A percentile compares a stretch with the other conserved stretches of the same genome.
Conservation (phyloP, 306 rosid genomes). For the Castanea crenata region DNA sequence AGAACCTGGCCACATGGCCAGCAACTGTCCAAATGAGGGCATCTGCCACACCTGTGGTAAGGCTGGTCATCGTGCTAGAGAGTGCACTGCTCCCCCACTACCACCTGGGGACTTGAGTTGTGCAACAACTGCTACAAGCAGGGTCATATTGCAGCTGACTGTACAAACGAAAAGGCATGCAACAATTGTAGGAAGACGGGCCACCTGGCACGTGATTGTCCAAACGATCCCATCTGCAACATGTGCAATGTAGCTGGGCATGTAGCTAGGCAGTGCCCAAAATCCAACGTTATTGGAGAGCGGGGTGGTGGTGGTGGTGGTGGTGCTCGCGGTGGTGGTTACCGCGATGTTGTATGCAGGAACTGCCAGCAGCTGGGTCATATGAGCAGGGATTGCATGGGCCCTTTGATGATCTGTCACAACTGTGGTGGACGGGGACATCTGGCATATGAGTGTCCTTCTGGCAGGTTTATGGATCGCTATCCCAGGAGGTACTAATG, state of each 20-base stretch:
- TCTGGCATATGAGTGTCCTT: constrained; percentile 94
- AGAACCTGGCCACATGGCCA: constrained; percentile 98
- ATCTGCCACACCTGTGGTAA: constrained; percentile 98
- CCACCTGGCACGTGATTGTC: constrained; percentile 97
- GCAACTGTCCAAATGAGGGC: constrained; percentile 88
- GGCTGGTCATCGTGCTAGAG: constrained; percentile 94
- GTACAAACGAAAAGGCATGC: constrained; percentile 98
- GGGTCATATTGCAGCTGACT: constrained; percentile 94
- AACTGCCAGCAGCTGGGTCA: constrained; percentile 94
- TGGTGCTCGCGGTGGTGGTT: constrained; percentile 36
- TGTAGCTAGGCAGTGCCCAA: constrained; percentile 88
- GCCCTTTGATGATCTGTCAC: constrained; percentile 92
- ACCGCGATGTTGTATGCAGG: constrained; percentile 79
- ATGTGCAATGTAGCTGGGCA: constrained; percentile 95
- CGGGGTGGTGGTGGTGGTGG: constrained; percentile 44
- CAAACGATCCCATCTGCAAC: constrained; percentile 91
- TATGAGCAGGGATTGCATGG: constrained; percentile 98
- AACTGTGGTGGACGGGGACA: constrained; percentile 99
- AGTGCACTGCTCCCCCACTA: constrained; percentile 77
- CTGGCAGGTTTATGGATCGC: constrained; percentile 90
- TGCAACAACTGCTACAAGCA: constrained; percentile 98
- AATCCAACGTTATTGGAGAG: constrained; percentile 59
- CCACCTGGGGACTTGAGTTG: constrained; percentile 88
- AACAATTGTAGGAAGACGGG: constrained; percentile 98
- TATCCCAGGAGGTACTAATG: constrained; percentile 85